Conservation (phyloP, 345 rosid genomes). For the Eucalyptus virginea region DNA sequence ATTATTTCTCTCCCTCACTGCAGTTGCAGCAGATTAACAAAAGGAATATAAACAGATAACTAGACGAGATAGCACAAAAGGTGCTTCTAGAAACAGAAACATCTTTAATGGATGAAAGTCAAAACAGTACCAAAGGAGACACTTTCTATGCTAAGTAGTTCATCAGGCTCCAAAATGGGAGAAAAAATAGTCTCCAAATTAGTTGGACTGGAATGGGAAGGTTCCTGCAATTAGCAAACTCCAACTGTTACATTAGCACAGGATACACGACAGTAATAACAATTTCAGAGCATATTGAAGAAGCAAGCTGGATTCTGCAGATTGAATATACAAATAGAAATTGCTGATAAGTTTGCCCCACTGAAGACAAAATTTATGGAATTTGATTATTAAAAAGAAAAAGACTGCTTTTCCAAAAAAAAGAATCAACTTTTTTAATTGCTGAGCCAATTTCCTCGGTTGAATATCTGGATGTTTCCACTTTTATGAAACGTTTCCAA, state of each 20-base stretch:
- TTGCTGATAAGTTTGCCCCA: background rate
- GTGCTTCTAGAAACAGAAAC: background rate
- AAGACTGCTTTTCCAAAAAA: background rate
- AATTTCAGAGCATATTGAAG: background rate
- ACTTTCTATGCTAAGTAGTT: slow-evolving; percentile 22
- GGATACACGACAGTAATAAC: background rate
- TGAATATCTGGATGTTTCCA: background rate
- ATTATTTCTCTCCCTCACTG: background rate
- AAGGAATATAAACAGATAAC: background rate
- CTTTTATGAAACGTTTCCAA: background rate
- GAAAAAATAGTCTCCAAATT: slow-evolving; percentile 71
- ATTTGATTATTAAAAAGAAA: background rate
- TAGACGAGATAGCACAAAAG: background rate
- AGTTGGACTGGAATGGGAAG: slow-evolving; percentile 18
- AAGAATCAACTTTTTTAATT: background rate
- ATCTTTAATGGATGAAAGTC: background rate
- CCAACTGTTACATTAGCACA: background rate
- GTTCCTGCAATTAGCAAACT: slow-evolving; percentile 24
- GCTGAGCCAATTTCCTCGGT: background rate
- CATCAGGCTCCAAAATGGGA: slow-evolving; percentile 44
- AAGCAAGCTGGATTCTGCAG: background rate
- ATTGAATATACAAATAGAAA: background rate
- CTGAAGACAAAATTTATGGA: background rate
- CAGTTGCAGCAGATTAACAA: background rate
- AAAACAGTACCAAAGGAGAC: slow-evolving; percentile 24